Conservation (phyloP, 768 basidiomycete species). For the Amanita muscaria region DNA sequence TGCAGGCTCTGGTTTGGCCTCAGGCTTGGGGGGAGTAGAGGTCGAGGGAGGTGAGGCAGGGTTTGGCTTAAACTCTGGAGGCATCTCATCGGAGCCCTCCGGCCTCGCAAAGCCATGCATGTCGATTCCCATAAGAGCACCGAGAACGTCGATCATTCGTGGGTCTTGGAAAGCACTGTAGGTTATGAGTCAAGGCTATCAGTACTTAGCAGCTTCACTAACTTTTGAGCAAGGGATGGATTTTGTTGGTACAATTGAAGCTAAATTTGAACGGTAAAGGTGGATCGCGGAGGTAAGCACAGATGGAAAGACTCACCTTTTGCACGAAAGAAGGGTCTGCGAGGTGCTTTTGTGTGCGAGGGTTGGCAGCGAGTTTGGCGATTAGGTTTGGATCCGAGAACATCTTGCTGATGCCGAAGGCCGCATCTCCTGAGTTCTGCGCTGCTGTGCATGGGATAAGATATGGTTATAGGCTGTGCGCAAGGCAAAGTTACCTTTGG, state of each 20-base stretch:
- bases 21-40: slow-evolving; percentile 34
- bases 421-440: slow-evolving; percentile 28
- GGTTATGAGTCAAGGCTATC: background rate
- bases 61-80: slow-evolving; percentile 40
- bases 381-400: slow-evolving; percentile 81
- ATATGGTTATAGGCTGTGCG: background rate
- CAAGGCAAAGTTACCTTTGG: slow-evolving; percentile 55
- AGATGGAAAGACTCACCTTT: slow-evolving; percentile 32
- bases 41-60: slow-evolving; percentile 30
- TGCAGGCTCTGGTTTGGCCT: slow-evolving; percentile 27
- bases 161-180: slow-evolving; percentile 63
- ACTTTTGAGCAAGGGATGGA: slow-evolving; percentile 55
- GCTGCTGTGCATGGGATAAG: background rate
- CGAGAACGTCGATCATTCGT: slow-evolving; percentile 90
- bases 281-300: background rate
- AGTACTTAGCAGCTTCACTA: slow-evolving; percentile 13
- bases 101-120: slow-evolving; percentile 79
- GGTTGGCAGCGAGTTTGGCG: slow-evolving; percentile 78
- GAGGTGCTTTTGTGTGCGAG: slow-evolving; percentile 76
- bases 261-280: slow-evolving; percentile 23
- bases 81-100: slow-evolving; percentile 76
- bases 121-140: slow-evolving; percentile 89
- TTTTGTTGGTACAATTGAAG: slow-evolving; percentile 61
- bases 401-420: slow-evolving; percentile 57
- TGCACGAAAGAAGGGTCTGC: slow-evolving; percentile 77